phyloP scores from a whole-genome alignment of 176 grass and related monocot species.

The Aegilops tauschii region DNA sequence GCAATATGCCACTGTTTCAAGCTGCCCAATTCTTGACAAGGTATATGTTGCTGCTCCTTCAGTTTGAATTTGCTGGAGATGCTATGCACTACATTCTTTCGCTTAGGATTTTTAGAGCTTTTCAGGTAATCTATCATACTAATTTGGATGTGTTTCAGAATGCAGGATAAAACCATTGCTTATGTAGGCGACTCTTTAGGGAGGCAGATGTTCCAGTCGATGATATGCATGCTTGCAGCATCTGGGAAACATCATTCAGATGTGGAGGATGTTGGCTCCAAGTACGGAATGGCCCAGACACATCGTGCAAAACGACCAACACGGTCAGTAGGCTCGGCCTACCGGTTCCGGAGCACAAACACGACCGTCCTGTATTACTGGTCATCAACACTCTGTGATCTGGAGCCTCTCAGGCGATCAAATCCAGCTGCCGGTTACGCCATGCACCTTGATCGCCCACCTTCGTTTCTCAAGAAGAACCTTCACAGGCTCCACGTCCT shows the following conservation, averaged over 20 bases:
- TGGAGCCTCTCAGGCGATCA: slow-evolving; percentile 48
- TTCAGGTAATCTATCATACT: not conserved
- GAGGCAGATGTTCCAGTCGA: slow-evolving; percentile 66
- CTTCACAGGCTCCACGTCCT: slow-evolving; percentile 39
- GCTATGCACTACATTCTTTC: not conserved
- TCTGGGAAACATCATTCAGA: slow-evolving; percentile 31
- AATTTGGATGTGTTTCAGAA: slow-evolving; percentile 45
- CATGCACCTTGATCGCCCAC: slow-evolving; percentile 64
- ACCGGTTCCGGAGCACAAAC: slow-evolving; percentile 58
- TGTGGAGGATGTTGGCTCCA: slow-evolving; percentile 43
- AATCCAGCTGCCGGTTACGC: slow-evolving; percentile 53
- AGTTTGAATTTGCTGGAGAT: not conserved
- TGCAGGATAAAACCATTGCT: slow-evolving; percentile 69
- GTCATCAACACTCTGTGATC: slow-evolving; percentile 64
- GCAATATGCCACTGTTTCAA: slow-evolving; percentile 46
- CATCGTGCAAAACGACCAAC: slow-evolving; percentile 38
- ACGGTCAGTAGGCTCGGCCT: slow-evolving; percentile 56
- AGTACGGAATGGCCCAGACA: slow-evolving; percentile 30
- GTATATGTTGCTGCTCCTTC: slow-evolving; percentile 7
- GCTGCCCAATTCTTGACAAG: slow-evolving; percentile 48
- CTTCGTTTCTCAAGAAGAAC: slow-evolving; percentile 45
- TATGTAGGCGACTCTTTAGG: slow-evolving; percentile 68
- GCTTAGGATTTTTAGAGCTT: not conserved
- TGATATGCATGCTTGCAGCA: slow-evolving; percentile 62
- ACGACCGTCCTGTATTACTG: slow-evolving; percentile 67